phyloP scores from a whole-genome alignment of 768 basidiomycete species.

The Neoboletus subvelutipes region DNA sequence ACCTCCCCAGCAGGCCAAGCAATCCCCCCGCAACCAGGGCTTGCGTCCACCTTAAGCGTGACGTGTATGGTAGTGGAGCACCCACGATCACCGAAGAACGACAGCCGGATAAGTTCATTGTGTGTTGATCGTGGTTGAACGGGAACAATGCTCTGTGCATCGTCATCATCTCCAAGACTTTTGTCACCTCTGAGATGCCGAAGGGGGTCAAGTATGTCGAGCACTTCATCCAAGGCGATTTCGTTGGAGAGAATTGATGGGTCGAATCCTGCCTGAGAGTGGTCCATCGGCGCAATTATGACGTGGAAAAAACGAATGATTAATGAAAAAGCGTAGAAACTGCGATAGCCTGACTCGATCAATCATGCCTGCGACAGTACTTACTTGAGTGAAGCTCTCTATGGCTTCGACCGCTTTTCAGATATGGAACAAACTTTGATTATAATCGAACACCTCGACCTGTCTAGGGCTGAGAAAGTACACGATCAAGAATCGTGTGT shows the following conservation, averaged over 20 bases:
- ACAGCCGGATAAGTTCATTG: conserved; percentile 48
- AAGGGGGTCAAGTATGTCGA: conserved; percentile 58
- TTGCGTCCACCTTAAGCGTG: conserved; percentile 66
- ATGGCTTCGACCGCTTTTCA: neutral
- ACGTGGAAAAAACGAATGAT: neutral
- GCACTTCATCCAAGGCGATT: conserved; percentile 51
- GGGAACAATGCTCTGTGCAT: conserved; percentile 44
- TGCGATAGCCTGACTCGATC: neutral
- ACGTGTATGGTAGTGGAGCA: conserved; percentile 26
- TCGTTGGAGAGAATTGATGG: conserved; percentile 23
- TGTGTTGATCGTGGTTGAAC: conserved; percentile 51
- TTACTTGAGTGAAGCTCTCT: neutral
- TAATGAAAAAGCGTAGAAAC: neutral
- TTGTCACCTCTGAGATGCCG: conserved; percentile 54
- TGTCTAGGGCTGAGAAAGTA: neutral
- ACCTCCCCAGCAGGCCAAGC: conserved; percentile 94
- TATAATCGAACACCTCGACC: neutral
- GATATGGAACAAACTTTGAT: neutral
- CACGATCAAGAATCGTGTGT: neutral
- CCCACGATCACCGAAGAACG: conserved; percentile 28
- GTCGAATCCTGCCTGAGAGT: conserved; percentile 4
- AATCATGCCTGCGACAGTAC: neutral
- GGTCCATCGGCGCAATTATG: conserved; percentile 6
- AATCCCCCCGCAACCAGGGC: conserved; percentile 89
- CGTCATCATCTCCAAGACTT: conserved; percentile 23